Evolutionary conservation across 2,329 filamentous ascomycete species (phyloP).

Genomic region (Fusarium domesticum): DNA sequence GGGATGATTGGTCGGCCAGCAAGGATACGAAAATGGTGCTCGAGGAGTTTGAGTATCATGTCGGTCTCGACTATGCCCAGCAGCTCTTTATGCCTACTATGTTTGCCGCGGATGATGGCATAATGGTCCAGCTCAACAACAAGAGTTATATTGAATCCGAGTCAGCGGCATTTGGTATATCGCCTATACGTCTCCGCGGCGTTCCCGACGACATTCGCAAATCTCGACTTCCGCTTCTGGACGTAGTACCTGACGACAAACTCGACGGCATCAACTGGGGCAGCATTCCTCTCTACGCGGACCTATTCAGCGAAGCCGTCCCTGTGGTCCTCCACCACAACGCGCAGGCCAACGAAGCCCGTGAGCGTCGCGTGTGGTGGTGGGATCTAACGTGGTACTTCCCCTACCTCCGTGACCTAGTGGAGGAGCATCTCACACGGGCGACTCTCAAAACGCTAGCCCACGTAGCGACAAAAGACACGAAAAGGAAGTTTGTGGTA

Average conservation of each 20-base stretch:
- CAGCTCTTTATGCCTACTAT: conserved; percentile 19
- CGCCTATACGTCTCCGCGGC: conserved; percentile 2
- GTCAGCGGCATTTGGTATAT: conserved; percentile 5
- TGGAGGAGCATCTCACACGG: conserved; percentile 14
- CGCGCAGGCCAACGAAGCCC: conserved; percentile 26
- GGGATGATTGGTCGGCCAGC: background rate
- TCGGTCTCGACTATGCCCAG: conserved; percentile 21
- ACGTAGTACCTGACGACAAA: background rate
- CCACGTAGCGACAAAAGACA: background rate
- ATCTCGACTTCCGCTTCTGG: background rate
- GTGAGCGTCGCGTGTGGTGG: conserved; percentile 21
- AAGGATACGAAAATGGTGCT: conserved; percentile 1
- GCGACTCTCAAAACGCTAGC: background rate
- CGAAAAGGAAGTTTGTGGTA: background rate
- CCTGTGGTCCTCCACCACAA: conserved; percentile 29
- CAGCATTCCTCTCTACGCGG: conserved; percentile 20
- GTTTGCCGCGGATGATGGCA: conserved; percentile 19
- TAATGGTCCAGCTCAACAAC: conserved; percentile 14
- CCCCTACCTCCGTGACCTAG: conserved; percentile 21
- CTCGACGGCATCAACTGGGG: conserved; percentile 15
- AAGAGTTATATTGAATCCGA: conserved; percentile 3
- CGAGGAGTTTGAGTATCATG: conserved; percentile 18
- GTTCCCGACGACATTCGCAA: conserved; percentile 12
- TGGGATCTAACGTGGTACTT: conserved; percentile 30
- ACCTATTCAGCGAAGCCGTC: conserved; percentile 24